Percentiles rank a stretch among this genome's conserved stretches.
These are phyloP conservation scores for Chlorella sp. DNA, from an alignment of 139 green algal species.

Conservation along the genomic window DNA sequence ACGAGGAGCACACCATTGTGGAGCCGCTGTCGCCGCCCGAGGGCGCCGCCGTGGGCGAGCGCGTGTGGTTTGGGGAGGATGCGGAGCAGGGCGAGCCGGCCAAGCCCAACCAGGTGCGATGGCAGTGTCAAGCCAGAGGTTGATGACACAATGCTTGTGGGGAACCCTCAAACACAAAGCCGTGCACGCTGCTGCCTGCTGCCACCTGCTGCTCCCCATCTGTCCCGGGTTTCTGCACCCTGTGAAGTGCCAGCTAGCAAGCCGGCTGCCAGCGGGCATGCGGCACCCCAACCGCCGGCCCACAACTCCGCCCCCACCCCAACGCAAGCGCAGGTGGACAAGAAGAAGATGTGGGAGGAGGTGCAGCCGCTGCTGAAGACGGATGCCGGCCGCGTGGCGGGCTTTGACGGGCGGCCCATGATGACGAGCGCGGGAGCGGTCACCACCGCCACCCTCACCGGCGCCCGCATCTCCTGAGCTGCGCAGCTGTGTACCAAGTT, in stretches of 20 bases:
- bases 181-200: too few relatives aligned
- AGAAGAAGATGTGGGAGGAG: slow-evolving; percentile 89
- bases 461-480: slow-evolving; percentile 67
- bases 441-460: slow-evolving; percentile 47
- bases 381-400: slow-evolving; percentile 41
- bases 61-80: slow-evolving; percentile 66
- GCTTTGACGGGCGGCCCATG: slow-evolving; percentile 69
- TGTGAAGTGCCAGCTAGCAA: not conserved
- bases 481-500: too few relatives aligned
- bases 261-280: too few relatives aligned
- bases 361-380: slow-evolving; percentile 73
- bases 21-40: slow-evolving; percentile 83
- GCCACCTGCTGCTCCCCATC: not conserved
- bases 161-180: too few relatives aligned
- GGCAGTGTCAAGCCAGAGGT: not conserved
- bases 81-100: slow-evolving; percentile 42
- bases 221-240: not conserved
- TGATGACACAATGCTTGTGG: too few relatives aligned
- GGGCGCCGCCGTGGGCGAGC: slow-evolving; percentile 77
- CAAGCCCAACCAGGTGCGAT: slow-evolving; percentile 47
- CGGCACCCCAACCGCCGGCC: too few relatives aligned
- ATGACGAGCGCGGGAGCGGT: slow-evolving; percentile 69
- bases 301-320: not conserved
- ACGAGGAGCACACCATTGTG: slow-evolving; percentile 71
- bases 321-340: slow-evolving; percentile 63